Base-by-base conservation (phyloP, 225 moss, liverwort and hornwort genomes). In the Ulota crispa region DNA sequence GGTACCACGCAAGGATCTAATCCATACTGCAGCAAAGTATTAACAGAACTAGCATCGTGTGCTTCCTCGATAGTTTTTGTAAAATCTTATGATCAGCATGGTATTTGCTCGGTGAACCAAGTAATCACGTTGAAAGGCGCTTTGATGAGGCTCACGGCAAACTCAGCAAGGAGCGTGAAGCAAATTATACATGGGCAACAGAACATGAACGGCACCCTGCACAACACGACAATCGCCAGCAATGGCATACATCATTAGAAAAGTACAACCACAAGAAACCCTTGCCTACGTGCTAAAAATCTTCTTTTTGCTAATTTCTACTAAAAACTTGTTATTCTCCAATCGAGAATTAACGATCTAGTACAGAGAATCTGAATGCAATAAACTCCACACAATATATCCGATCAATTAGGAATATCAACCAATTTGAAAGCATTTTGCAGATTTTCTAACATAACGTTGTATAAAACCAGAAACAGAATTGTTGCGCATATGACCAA, bases 161-260 rank as follows among this genome's bases (percentile, higher is more conserved):
- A 85, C 78, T 85, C 91, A 42, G 83, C 75, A 43, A 96, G 71
- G 43, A 90, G 81, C 55, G 96, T 94, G 82, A 91, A 87, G 91
- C 96, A 96, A 20, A 96, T 70, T 72, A 94, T 85, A 70, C 94
- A 96, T 12, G 96, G 96, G 82, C 85, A 96, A 76, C 93, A 92
- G 82, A 89, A 83, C 80, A 85, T 85, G 73, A 96, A 83, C 76
- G 94, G 83, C 67, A 86, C 82, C 93, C 96, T 96, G 96, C 86
- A 86, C 36, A 47, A 31, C 64, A 64, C 37, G 9, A 60, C 62
- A 70, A 72, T 54, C 66, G 60, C 78, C 67, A 72, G 45, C 83
- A 63, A 52, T 18, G 19, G 4, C 56, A 68, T 56, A 9, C 13
- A 67, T 26, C 37, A 70, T 27, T 37, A 61, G 57, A 18, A 70